Evolutionary conservation across 2,329 filamentous ascomycete species (phyloP), one percentile per base, ranked within the genome.

Genomic region (Thielaviopsis punctulata): DNA sequence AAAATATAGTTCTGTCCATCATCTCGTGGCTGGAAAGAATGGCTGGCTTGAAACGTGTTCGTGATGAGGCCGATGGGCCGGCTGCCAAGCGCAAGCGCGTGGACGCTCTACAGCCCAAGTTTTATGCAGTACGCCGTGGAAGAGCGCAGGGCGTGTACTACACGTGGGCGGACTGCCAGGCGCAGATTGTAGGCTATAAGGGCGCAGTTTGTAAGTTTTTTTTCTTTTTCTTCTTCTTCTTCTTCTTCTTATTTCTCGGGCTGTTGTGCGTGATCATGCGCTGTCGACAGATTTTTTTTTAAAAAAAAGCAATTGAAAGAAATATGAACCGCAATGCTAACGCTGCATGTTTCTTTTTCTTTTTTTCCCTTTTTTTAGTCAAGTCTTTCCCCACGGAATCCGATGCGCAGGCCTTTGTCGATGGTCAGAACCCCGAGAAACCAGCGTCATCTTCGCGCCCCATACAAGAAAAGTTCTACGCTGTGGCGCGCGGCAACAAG

Each of bases 391-490:
- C 73, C 9, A 79, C 75, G 0, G 69, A 74, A 54, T 75, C 80
- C 56, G 87, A 95, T 55, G 90, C 90, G n/a, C 76, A 84, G 60
- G 79, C 77, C 1, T 95, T 86, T 62, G 72, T 86, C 23, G 77
- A 74, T 1, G 84, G 85, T 46, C 73, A 74, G 53, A 64, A 64
- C 7, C 63, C 49, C 36, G 13, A 48, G 25, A 25, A 62, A 2
- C 58, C 62, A 13, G 61, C 66, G 15, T 60, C 66, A 19, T 60
- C 67, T 21, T 49, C 30, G 19, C 63, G 68, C 41, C 59, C 67
- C 47, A 63, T 69, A 55, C 67, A 71, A 45, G 61, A 68, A 48
- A 70, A 68, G 48, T 82, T 73, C 63, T 82, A 82, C 60, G 79
- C 72, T 3, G 76, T 82, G 5, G 79, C 77, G 1, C 68, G 76